A percentile compares a stretch with the other conserved stretches of the same genome.
Evolutionary conservation across 2,329 filamentous ascomycete genomes (phyloP).

Genomic region (Emericellopsis cladophorae): DNA sequence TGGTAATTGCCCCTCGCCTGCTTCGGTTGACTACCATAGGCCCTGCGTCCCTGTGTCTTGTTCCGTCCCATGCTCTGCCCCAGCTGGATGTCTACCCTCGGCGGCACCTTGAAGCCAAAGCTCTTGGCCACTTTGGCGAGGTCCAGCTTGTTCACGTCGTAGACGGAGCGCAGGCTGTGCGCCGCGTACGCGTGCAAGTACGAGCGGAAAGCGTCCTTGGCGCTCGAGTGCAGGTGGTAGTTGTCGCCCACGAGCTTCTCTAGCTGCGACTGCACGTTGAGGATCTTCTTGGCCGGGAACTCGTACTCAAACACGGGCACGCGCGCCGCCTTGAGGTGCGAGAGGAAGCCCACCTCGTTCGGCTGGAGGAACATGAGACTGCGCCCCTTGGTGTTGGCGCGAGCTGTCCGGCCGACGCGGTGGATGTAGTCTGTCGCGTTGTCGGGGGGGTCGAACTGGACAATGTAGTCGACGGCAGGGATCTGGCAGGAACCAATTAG

Average conservation of each 20-base stretch:
- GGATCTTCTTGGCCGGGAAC: slow-evolving; percentile 82
- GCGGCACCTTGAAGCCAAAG: slow-evolving; percentile 69
- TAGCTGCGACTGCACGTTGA: slow-evolving; percentile 80
- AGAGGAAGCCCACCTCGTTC: slow-evolving; percentile 81
- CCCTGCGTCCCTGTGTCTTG: slow-evolving; percentile 50
- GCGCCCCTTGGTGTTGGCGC: slow-evolving; percentile 70
- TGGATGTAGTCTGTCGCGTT: slow-evolving; percentile 89
- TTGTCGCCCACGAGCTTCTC: slow-evolving; percentile 92
- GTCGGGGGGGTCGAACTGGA: slow-evolving; percentile 91
- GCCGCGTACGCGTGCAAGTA: slow-evolving; percentile 94
- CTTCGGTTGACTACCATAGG: slow-evolving; percentile 68
- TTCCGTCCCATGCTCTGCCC: slow-evolving; percentile 67
- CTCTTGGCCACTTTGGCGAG: slow-evolving; percentile 72
- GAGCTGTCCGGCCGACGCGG: slow-evolving; percentile 86
- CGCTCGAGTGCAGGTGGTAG: slow-evolving; percentile 89
- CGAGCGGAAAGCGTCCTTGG: slow-evolving; percentile 67
- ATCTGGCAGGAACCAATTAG: slow-evolving; percentile 38
- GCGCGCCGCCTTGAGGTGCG: slow-evolving; percentile 78
- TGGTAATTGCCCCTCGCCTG: slow-evolving; percentile 25
- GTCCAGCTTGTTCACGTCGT: slow-evolving; percentile 76
- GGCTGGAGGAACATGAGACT: slow-evolving; percentile 91
- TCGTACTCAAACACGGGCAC: slow-evolving; percentile 96
- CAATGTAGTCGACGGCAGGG: slow-evolving; percentile 88
- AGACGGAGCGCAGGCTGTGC: slow-evolving; percentile 43
- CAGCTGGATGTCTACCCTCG: slow-evolving; percentile 72